Conservation (phyloP, 257 asterid species). For the Nicotiana sylvestris region DNA sequence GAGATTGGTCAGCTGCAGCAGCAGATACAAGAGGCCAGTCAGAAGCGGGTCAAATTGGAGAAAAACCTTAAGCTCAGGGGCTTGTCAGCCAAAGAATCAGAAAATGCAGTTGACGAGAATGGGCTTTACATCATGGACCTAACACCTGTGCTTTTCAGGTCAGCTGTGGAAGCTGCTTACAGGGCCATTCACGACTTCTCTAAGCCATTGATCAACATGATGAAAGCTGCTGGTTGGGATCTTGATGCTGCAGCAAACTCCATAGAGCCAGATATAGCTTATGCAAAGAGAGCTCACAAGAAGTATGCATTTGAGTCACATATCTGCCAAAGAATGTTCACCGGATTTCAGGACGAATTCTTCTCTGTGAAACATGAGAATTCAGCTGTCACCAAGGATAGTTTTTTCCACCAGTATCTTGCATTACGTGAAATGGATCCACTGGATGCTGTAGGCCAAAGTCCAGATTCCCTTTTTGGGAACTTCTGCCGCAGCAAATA, state of each 20-base stretch:
- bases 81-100: conserved; percentile 73
- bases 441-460: conserved; percentile 74
- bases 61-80: conserved; percentile 97
- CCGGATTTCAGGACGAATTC: conserved; percentile 82
- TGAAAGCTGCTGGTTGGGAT: conserved; percentile 99
- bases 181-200: conserved; percentile 92
- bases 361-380: conserved; percentile 51
- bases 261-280: conserved; percentile 63
- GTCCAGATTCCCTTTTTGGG: conserved; percentile 65
- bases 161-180: conserved; percentile 77
- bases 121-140: conserved; percentile 45
- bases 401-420: conserved; percentile 60
- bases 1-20: conserved; percentile 83
- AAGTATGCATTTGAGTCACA: conserved; percentile 94
- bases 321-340: conserved; percentile 89
- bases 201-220: conserved; percentile 95
- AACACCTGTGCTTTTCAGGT: conserved; percentile 68
- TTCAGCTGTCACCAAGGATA: conserved; percentile 35
- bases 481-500: conserved; percentile 79
- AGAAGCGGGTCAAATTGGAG: conserved; percentile 86
- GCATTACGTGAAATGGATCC: conserved; percentile 83
- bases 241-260: conserved; percentile 95
- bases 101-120: conserved; percentile 51
- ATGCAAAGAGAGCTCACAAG: conserved; percentile 95
- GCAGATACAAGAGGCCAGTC: conserved; percentile 89